Conservation (phyloP, 2,329 filamentous ascomycete genomes). For the Sporothrix brunneoviolacea region DNA sequence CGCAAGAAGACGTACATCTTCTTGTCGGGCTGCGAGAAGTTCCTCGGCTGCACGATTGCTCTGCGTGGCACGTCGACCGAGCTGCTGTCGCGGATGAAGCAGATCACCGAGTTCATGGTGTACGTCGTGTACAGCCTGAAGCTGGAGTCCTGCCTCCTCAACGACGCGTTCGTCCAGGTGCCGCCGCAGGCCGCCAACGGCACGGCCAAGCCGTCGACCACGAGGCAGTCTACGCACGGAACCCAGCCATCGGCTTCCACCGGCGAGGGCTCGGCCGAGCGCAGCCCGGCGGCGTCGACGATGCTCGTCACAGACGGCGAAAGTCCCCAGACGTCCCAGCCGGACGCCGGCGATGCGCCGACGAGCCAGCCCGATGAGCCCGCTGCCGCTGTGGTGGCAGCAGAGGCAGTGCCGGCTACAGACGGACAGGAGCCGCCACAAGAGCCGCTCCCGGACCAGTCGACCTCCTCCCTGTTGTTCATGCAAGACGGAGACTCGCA, state of each 20-base stretch:
- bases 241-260: not conserved
- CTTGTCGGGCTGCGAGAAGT: constrained; percentile 79
- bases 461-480: constrained; percentile 24
- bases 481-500: constrained; percentile 36
- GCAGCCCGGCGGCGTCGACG: constrained; percentile 2
- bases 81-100: constrained; percentile 72
- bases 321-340: not conserved
- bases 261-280: not conserved
- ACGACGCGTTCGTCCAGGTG: constrained; percentile 84
- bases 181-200: constrained; percentile 51
- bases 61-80: constrained; percentile 71
- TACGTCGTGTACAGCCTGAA: constrained; percentile 98
- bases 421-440: constrained; percentile 13
- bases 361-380: not conserved
- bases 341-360: not conserved
- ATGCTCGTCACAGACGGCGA: not conserved
- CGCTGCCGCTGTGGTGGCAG: not conserved
- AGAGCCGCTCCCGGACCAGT: constrained; percentile 1
- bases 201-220: constrained; percentile 32
- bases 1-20: constrained; percentile 94
- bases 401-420: not conserved
- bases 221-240: constrained; percentile 14
- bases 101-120: constrained; percentile 96
- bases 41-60: constrained; percentile 91
- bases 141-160: constrained; percentile 87